Evolutionary conservation across 2,329 filamentous ascomycete genomes (phyloP).

Genomic region (Trichoderma afroharzianum): DNA sequence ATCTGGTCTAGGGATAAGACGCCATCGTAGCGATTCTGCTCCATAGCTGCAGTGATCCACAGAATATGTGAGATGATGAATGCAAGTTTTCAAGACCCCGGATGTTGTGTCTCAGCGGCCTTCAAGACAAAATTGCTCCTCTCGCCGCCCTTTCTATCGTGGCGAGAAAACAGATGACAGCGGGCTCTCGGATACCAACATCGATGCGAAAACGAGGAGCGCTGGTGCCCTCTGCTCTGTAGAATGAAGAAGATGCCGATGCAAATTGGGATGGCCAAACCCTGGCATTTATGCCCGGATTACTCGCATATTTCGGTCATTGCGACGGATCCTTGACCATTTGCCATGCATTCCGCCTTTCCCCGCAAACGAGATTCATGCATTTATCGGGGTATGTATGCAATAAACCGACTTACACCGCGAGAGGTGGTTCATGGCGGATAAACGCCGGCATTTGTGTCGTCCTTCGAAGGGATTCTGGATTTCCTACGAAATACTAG

Average conservation of each 20-base stretch:
- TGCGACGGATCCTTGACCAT: background rate
- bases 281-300: background rate
- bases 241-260: background rate
- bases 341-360: background rate
- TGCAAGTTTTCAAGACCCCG: background rate
- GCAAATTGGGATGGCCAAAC: background rate
- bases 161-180: background rate
- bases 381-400: background rate
- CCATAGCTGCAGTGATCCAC: conserved; percentile 9
- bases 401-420: background rate
- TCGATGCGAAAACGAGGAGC: background rate
- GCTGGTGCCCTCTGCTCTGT: background rate
- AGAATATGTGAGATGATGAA: background rate
- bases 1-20: conserved; percentile 43
- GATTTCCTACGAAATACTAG: background rate
- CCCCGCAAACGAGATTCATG: conserved; percentile 2
- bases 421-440: background rate
- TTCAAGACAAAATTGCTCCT: background rate
- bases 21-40: background rate
- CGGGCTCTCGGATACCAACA: background rate
- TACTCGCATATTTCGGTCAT: background rate
- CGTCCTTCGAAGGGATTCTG: background rate
- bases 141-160: background rate
- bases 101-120: background rate
- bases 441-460: background rate